Conservation (phyloP, 1,284 basidiomycete species). For the Fomitopsis palustris region DNA sequence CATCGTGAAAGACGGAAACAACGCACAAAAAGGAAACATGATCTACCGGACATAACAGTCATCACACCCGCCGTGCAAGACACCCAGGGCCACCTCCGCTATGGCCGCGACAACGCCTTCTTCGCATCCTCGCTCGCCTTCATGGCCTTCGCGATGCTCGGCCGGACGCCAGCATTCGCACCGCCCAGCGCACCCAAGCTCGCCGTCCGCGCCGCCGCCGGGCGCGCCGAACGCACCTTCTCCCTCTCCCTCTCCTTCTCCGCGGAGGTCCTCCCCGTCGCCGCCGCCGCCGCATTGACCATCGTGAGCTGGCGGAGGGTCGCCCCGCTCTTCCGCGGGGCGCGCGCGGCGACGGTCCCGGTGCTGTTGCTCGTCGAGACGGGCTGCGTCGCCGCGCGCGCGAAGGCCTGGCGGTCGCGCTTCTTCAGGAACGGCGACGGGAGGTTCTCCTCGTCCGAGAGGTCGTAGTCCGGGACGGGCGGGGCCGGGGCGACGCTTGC, state of each 20-base stretch:
- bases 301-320: constrained; percentile 60
- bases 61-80: background rate
- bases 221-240: background rate
- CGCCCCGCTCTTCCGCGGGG: constrained; percentile 32
- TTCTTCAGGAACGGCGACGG: constrained; percentile 80
- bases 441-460: constrained; percentile 77
- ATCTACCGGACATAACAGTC: background rate
- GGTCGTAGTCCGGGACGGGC: constrained; percentile 52
- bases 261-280: background rate
- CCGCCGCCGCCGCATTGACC: constrained; percentile 45
- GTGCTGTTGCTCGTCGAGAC: background rate
- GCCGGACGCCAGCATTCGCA: constrained; percentile 22
- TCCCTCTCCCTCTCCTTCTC: background rate
- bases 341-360: constrained; percentile 2
- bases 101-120: constrained; percentile 43
- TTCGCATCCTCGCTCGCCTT: constrained; percentile 49
- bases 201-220: background rate
- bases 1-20: too few relatives aligned
- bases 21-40: too few relatives aligned
- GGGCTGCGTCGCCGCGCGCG: constrained; percentile 14
- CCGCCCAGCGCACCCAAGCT: constrained; percentile 3
- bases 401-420: constrained; percentile 37
- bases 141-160: constrained; percentile 41
- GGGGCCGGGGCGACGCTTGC: background rate
- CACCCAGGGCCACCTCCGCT: constrained; percentile 9